Base-by-base conservation (phyloP, 2,329 filamentous ascomycete species). In the Pseudogymnoascus sp. region DNA sequence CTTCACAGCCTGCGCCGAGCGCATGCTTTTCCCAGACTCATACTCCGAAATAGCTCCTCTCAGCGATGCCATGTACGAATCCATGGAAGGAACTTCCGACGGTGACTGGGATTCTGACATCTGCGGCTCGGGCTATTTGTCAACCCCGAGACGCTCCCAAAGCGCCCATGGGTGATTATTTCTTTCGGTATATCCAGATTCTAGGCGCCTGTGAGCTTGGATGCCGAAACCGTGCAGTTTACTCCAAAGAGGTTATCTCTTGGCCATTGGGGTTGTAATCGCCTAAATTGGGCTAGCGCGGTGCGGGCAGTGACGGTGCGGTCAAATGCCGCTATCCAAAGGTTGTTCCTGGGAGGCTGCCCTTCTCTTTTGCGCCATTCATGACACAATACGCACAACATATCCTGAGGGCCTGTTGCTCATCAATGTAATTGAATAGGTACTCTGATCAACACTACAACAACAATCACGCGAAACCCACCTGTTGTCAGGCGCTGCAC, bases 1-100 rank as follows among this genome's bases (percentile, higher is more conserved):
- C 14, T 68, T 64, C 14, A 39, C 57, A 39, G 57, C 57, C 22
- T 58, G 57, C 4, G 57, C 57, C 4, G 57, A 58, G 33, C 57
- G 57, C 6, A 58, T 37, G 5, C 33, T 37, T 25, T 58, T 39
- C 36, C 33, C 36, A 3, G 33, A 37, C 57, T 37, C 36, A 11
- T 58, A 39, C 57, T 58, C 57, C 25, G 36, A 39, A 38, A 58
- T 58, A 15, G 57, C 57, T 38, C 36, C 33, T 38, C 36, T 58
- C 36, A 58, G 30, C 18, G 33, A 37, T 25, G 33, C 36, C 20
- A 58, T 58, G 57, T 37, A 39, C 33, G 33, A 37, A 37, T 58
- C 57, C 57, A 58, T 39, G 33, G 57, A 58, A 58, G 57, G 57
- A 38, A 30, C 36, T 38, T 39, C 57, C 57, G 57, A 28, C 18